Evolutionary conservation across 2,329 filamentous ascomycete species (phyloP), one percentile per base, ranked within the genome.

Genomic region (Orbilia ellipsospora): DNA sequence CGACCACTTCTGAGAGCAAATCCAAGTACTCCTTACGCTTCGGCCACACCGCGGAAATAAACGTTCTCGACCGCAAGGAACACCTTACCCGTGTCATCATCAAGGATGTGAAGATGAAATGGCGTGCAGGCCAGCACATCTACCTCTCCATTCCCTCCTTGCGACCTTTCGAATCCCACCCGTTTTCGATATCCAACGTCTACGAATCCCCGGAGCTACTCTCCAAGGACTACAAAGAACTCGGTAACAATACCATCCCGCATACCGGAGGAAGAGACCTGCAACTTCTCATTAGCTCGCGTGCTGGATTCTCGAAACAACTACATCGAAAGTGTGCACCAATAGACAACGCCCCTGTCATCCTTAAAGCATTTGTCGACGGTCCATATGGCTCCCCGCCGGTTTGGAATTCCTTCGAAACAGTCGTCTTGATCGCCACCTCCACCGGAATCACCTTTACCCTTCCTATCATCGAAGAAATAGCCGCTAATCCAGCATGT

Each of bases 361-460:
- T 67, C 6, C 48, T 72, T 4, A 94, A 90, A 0, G 93, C 94
- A 1, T 97, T 96, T 81, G 85, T 98, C 3, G 94, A 98, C 80
- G 94, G 94, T 0, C 95, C 95, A 0, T 98, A 98, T 78, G 95
- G 95, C 63, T 94, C 96, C 97, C 92, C 90, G 92, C 75, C 88
- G 93, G 65, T 92, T 94, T 77, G 87, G 98, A 77, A 91, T 94
- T 56, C 94, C 0, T 98, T 98, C 79, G 94, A 98, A 78, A 94
- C 94, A 16, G 93, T 95, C 64, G 90, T 98, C 45, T 87, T 98
- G 65, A 93, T 98, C 79, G 94, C 94, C 0, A 95, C 95, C 57
- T 95, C 95, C 51, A 97, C 93, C 78, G 94, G 94, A 26, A 95
- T 98, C 81, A 98, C 95, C 0, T 93, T 94, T 7, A 88, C 97